A percentile compares a stretch with the other conserved stretches of the same genome.
These are phyloP conservation scores for Thielaviopsis ethacetica DNA, from an alignment of 2,329 filamentous ascomycete species.

Conservation along the genomic window DNA sequence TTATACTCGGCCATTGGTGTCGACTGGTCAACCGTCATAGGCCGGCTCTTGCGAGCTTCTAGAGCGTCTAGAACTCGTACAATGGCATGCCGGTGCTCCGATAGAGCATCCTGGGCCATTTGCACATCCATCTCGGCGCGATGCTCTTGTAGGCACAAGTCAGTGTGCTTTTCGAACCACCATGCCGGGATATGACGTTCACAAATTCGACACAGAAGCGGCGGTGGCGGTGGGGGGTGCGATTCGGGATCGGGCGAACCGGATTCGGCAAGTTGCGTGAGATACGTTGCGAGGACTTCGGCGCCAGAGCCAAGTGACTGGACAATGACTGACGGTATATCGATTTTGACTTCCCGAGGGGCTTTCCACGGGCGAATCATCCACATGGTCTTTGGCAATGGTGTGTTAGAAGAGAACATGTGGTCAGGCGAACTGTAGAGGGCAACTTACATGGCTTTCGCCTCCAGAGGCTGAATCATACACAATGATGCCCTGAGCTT, in stretches of 20 bases:
- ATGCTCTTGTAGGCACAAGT: constrained; percentile 89
- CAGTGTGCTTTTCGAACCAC: constrained; percentile 99
- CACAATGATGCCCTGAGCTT: constrained; percentile 96
- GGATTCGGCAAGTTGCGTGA: constrained; percentile 75
- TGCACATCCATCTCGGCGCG: constrained; percentile 96
- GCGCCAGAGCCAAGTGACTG: constrained; percentile 89
- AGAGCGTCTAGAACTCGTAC: constrained; percentile 89
- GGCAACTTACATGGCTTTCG: constrained; percentile 69
- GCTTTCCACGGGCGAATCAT: constrained; percentile 88
- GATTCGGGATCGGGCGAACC: constrained; percentile 59
- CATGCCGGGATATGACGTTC: constrained; percentile 93
- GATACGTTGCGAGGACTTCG: constrained; percentile 83
- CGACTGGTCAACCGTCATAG: constrained; percentile 37
- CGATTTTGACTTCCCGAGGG: constrained; percentile 87
- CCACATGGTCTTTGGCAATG: constrained; percentile 72
- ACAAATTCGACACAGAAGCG: constrained; percentile 89
- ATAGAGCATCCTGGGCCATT: constrained; percentile 79
- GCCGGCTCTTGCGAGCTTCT: constrained; percentile 58
- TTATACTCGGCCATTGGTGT: constrained; percentile 66
- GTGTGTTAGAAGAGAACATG: neutral
- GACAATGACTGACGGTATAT: constrained; percentile 74
- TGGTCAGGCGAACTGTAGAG: neutral
- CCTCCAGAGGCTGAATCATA: constrained; percentile 77
- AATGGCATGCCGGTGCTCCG: constrained; percentile 84
- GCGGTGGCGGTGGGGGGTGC: constrained; percentile 65